Base-by-base conservation (phyloP, 768 basidiomycete species). In the Tylopilus vinaceipallidus region DNA sequence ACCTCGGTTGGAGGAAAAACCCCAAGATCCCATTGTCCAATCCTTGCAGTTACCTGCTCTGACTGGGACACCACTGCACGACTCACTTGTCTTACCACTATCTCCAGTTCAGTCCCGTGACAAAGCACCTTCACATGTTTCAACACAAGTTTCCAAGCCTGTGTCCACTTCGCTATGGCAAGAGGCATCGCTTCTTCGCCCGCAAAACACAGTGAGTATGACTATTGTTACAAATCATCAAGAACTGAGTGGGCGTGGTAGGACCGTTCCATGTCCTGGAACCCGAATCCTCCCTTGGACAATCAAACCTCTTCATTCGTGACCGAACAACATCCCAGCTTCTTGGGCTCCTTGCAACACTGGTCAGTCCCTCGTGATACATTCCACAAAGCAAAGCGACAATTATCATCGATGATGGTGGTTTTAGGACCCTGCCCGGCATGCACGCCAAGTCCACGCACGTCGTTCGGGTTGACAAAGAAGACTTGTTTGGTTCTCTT, bases 1-100 rank as follows among this genome's bases (percentile, higher is more conserved):
- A n/a, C 83, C 86, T 10, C 66, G 57, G n/a, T 67, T 91, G 38
- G 69, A 74, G n/a, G 78, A 89, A 50, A 81, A 78, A 54, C 88
- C 88, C 3, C 88, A 90, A 61, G 83, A 91, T 63, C 88, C 88
- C 2, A 88, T 90, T 54, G 71, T 90, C 65, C 82, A 86, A 36
- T 68, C 74, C 16, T 53, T 88, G 20, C 74, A 73, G 54, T 67
- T 30, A 22, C 38, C 35, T 13, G 16, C 19, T 27, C 45, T 29
- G 11, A 26, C 33, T 36, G 38, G 20, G 43, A 29, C 24, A 13
- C 32, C 51, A 38, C 24, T 12, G 12, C 37, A 33, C 43, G 9
- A 39, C 9, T 27, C 43, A 13, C 27, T 45, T 23, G 19, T 20
- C 17, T 34, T 37, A 12, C 39, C 51, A 20, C 19, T 17, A 0